Evolutionary conservation across 2,329 filamentous ascomycete genomes (phyloP).

Genomic region (Apiospora marii): DNA sequence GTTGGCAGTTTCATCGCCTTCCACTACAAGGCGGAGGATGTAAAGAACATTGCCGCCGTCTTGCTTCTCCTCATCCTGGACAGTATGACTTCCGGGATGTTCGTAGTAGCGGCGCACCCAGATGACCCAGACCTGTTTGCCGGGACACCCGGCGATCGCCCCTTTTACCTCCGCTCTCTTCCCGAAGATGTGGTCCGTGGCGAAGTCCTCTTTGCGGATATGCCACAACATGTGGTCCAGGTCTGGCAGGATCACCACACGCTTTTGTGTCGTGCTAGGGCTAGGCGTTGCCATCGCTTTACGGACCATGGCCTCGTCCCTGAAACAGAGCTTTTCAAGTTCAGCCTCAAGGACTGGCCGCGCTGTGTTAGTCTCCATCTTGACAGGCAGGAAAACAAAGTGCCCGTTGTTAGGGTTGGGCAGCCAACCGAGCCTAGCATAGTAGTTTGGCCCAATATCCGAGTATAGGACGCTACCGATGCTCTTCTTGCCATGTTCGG

Average conservation of each 20-base stretch:
- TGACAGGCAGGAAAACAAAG: constrained; percentile 24
- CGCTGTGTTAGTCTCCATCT: not conserved
- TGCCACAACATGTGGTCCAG: constrained; percentile 77
- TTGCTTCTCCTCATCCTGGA: constrained; percentile 43
- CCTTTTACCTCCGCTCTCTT: constrained; percentile 59
- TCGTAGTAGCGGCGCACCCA: constrained; percentile 74
- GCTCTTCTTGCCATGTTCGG: constrained; percentile 33
- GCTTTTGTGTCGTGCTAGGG: constrained; percentile 49
- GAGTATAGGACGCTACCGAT: constrained; percentile 85
- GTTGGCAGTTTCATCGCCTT: constrained; percentile 45
- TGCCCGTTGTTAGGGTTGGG: constrained; percentile 64
- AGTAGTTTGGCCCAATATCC: constrained; percentile 85
- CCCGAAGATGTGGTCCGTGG: constrained; percentile 43
- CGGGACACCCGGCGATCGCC: constrained; percentile 64
- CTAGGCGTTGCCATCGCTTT: constrained; percentile 50
- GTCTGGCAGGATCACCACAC: constrained; percentile 73
- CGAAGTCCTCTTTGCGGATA: constrained; percentile 82
- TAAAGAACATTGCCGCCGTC: constrained; percentile 70
- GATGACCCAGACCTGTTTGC: constrained; percentile 73
- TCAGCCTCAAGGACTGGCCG: constrained; percentile 33
- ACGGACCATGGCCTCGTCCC: constrained; percentile 70
- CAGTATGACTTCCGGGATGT: constrained; percentile 48
- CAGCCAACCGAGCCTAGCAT: constrained; percentile 79
- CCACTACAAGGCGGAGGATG: constrained; percentile 73
- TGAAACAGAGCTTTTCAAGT: constrained; percentile 67